Evolutionary conservation across 164 flowering plant species (phyloP), one percentile per base, ranked within the genome.

Genomic region (Protea cynaroides): DNA sequence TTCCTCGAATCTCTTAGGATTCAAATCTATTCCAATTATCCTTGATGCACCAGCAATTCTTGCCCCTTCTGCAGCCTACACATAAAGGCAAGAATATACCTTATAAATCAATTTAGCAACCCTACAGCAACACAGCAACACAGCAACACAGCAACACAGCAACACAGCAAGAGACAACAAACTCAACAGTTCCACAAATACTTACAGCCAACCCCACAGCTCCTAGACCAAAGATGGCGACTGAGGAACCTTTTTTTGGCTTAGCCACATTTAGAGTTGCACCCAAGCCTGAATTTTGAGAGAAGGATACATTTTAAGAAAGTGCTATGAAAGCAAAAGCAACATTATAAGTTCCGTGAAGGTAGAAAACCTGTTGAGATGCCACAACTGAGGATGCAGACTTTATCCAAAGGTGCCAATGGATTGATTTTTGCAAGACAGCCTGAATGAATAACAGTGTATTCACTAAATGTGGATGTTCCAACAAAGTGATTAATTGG

Each of bases 141-240:
- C 34, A n/a, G 13, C 4, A 29, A 12, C n/a, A 34, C 60, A 17
- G 2, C 34, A 29, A 29, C 34, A 29, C 4, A 29, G 2, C 34
- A 29, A 29, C 34, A 29, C 34, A n/a, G 13, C 4, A 29, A 12
- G 1, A 12, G 38, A 57, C 46, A 40, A 29, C 9, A 14, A 56
- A 18, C 8, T 36, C 9, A 57, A 14, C 14, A 18, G 10, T 0
- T 57, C 34, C 34, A 21, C 37, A 4, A 29, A 57, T 18, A 63
- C 82, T 70, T 49, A 81, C 86, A 53, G 86, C 83, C 40, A 82
- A 80, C 13, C 86, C 86, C 54, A 82, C 86, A 46, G 86, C 80
- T 40, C 83, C 86, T 38, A 82, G 54, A 29, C 86, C 83, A 62
- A 82, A 78, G 51, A 82, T 64, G 18, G 83, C 86, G 40, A 82